Base-by-base conservation (phyloP, 179 eudicot genomes). In the Vitellaria paradoxa region DNA sequence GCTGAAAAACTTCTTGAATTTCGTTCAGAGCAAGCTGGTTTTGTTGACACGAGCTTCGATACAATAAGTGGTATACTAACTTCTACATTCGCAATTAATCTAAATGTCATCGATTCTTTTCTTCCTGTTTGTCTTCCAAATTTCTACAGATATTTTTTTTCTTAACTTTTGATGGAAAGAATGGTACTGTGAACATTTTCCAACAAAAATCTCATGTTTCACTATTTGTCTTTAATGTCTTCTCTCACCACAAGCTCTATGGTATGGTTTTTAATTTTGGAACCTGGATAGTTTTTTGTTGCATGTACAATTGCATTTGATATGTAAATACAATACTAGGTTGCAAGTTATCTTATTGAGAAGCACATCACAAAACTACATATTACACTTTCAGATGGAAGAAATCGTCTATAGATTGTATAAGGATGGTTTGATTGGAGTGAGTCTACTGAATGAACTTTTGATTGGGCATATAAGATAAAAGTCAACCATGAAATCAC, bases 1-100 rank as follows among this genome's bases (percentile, higher is more conserved):
- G 81, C 97, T 10, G 98, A 93, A 80, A 89, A 87, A 81, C 97
- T 96, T 78, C 91, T 93, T 74, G 89, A 86, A 76, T 91, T 93
- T 82, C 99, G 99, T 77, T 78, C 93, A 65, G 85, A 82, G 78
- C 94, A 96, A 84, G 96, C 87, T 80, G 98, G 98, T 80, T 96
- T 96, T 85, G 6, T 91, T 72, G 99, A 87, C 77, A 93, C 97
- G 66, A 96, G 99, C 82, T 96, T 96, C 68, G 97, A 93, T 70
- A 96, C 99, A 65, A 96, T 96, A 77, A 96, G 98, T 78, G 99
- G 99, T 96, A 89, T 69, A 40, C 17, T 72, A 67, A 18, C 77
- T 77, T 72, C 60, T 73, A 72, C 11, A 49, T 61, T 24, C 26
- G 21, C 71, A 9, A 67, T 14, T 64, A 15, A 21, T 40, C 66